phyloP scores from a whole-genome alignment of 1,284 basidiomycete genomes.

The Ceraceosorus guamensis region DNA sequence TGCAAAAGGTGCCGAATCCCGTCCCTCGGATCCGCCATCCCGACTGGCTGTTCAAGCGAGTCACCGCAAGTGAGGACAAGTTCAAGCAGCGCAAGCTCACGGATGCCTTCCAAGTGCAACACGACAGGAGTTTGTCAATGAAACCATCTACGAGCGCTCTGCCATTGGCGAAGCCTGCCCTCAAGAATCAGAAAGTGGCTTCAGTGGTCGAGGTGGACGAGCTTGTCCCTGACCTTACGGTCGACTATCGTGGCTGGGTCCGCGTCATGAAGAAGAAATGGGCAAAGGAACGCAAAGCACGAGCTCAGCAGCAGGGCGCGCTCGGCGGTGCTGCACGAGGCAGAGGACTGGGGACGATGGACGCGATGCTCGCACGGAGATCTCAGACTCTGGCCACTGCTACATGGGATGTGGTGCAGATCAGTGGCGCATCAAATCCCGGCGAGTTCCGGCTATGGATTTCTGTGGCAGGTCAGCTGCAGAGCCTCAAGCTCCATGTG shows the following conservation, averaged over 20 bases:
- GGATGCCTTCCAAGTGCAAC: conserved; percentile 68
- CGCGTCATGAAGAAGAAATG: conserved; percentile 72
- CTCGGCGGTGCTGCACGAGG: background rate
- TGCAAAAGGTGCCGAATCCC: conserved; percentile 94
- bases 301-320: conserved; percentile 4
- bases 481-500: conserved; percentile 72
- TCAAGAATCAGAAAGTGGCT: background rate
- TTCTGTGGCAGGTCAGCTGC: conserved; percentile 70
- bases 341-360: conserved; percentile 29
- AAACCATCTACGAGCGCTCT: background rate
- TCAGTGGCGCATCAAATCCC: conserved; percentile 66
- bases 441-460: conserved; percentile 90
- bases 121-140: background rate
- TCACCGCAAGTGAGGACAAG: conserved; percentile 83
- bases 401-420: conserved; percentile 88
- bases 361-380: conserved; percentile 69
- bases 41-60: conserved; percentile 90
- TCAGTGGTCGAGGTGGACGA: conserved; percentile 2
- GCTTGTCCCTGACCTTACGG: conserved; percentile 37
- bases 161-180: conserved; percentile 5
- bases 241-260: conserved; percentile 72
- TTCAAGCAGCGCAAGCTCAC: conserved; percentile 97
- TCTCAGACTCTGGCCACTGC: conserved; percentile 61
- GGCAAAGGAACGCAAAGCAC: conserved; percentile 56
- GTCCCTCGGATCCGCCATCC: conserved; percentile 93